Evolutionary conservation across 1,284 basidiomycete genomes (phyloP).

Genomic region (Cryptococcus depauperatus): DNA sequence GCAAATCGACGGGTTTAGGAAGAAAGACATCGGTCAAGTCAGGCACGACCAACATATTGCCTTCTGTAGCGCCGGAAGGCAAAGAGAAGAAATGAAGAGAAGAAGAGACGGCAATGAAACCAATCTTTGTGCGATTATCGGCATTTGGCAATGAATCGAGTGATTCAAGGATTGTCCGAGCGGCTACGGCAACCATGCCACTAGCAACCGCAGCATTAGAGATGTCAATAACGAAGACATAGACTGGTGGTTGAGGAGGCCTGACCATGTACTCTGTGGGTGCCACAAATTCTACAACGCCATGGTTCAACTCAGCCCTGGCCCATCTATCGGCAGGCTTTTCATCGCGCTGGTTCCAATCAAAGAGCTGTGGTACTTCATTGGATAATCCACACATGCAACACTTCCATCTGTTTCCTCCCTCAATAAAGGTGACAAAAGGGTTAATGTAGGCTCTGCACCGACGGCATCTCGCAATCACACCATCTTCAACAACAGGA

Average conservation of each 20-base stretch:
- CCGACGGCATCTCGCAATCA: conserved; percentile 93
- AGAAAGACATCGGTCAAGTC: conserved; percentile 96
- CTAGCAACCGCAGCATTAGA: conserved; percentile 84
- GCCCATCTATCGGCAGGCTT: conserved; percentile 93
- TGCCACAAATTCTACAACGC: conserved; percentile 92
- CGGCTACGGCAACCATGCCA: conserved; percentile 97
- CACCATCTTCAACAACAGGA: conserved; percentile 82
- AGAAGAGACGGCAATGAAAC: conserved; percentile 86
- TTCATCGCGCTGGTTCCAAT: conserved; percentile 92
- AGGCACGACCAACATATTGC: conserved; percentile 92
- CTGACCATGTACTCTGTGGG: conserved; percentile 99
- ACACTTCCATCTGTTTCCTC: conserved; percentile 97
- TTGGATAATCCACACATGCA: conserved; percentile 99
- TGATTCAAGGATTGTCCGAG: conserved; percentile 87
- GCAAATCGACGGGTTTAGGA: conserved; percentile 89
- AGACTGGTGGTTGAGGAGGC: conserved; percentile 93
- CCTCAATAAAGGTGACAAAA: conserved; percentile 96
- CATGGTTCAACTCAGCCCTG: conserved; percentile 85
- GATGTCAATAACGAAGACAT: conserved; percentile 95
- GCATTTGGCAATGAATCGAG: conserved; percentile 93
- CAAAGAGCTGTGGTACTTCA: conserved; percentile 96
- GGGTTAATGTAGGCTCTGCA: conserved; percentile 99
- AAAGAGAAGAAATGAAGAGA: conserved; percentile 87
- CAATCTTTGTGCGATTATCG: conserved; percentile 83
- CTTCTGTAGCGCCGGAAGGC: conserved; percentile 66